Conservation (phyloP, 345 rosid species). For the Aquilaria malaccensis region DNA sequence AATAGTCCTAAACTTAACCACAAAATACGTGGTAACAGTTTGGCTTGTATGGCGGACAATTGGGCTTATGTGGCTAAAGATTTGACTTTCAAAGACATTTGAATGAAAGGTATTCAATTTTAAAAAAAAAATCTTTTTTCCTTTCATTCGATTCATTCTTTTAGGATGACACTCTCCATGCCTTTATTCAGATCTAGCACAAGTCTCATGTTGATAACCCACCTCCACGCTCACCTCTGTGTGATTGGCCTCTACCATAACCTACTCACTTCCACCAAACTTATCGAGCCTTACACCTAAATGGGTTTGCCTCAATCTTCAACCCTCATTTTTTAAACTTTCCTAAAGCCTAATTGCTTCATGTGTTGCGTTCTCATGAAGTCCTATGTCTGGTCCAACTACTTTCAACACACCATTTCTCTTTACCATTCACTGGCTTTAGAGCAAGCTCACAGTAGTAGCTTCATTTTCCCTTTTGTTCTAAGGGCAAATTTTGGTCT, state of each 20-base stretch:
- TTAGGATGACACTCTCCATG: constrained; percentile 58
- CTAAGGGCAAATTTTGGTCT: constrained; percentile 70
- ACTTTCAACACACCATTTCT: constrained; percentile 40
- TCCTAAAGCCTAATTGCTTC: constrained; percentile 61
- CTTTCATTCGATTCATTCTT: too few relatives aligned
- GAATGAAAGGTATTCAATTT: too few relatives aligned
- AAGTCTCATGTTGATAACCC: constrained; percentile 37
- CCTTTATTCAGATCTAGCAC: constrained; percentile 74
- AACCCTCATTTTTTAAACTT: constrained; percentile 41
- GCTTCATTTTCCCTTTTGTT: constrained; percentile 70
- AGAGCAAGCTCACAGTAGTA: constrained; percentile 20
- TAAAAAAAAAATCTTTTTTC: too few relatives aligned
- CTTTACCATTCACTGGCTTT: constrained; percentile 28
- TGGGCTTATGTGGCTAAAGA: too few relatives aligned
- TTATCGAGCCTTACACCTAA: constrained; percentile 66
- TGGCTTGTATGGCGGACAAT: too few relatives aligned
- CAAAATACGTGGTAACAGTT: too few relatives aligned
- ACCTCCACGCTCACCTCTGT: constrained; percentile 67
- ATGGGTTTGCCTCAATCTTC: constrained; percentile 55
- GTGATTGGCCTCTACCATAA: constrained; percentile 50
- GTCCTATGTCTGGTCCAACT: constrained; percentile 55
- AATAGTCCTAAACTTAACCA: too few relatives aligned
- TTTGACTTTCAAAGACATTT: too few relatives aligned
- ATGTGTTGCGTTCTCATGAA: constrained; percentile 92
- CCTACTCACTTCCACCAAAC: constrained; percentile 81